Base-by-base conservation (phyloP, 805 yeast genomes). In the Candida pini region DNA sequence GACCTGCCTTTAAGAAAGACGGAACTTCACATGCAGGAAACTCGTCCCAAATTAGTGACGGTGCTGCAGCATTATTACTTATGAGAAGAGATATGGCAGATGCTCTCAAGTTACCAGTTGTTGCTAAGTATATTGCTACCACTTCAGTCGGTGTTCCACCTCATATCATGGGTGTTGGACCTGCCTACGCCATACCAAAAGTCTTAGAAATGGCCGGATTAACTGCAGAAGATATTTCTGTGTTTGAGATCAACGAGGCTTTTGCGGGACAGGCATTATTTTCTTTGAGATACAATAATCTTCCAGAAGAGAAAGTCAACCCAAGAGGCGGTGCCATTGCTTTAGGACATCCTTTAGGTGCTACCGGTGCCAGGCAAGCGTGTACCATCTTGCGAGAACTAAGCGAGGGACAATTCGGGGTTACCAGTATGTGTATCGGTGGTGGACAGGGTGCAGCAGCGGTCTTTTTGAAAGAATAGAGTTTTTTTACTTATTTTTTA, bases 401-500 rank as follows among this genome's bases (percentile, higher is more conserved):
- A 52, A 64, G 80, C 59, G 58, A 73, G 18, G 94, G 90, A 41
- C 78, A 88, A 66, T 64, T 88, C 45, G 97, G 97, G 46, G 80
- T 90, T 34, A 84, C 94, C 9, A 82, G 95, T 44, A 90, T 90
- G 97, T 90, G 97, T 68, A 80, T 90, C 46, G 97, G 97, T 53
- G 87, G 97, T 23, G 97, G 97, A 50, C 90, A 89, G 95, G 97
- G 97, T 46, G 96, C 97, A 22, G 97, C 97, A 31, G 82, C 90
- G 10, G 68, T 89, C 29, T 72, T 90, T 49, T 71, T 86, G 28
- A 81, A 73, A 52, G 97, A 90, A 67, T 87, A 69, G 56, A 12
- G 7, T 2, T 15, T 6, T 7, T 15, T 9, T 13, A 16, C 20
- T 15, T 15, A 6, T 17, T 15, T 5, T 6, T 27, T 15, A 7